Base-by-base conservation (phyloP, 768 basidiomycete genomes). In the Pluteus cervinus region DNA sequence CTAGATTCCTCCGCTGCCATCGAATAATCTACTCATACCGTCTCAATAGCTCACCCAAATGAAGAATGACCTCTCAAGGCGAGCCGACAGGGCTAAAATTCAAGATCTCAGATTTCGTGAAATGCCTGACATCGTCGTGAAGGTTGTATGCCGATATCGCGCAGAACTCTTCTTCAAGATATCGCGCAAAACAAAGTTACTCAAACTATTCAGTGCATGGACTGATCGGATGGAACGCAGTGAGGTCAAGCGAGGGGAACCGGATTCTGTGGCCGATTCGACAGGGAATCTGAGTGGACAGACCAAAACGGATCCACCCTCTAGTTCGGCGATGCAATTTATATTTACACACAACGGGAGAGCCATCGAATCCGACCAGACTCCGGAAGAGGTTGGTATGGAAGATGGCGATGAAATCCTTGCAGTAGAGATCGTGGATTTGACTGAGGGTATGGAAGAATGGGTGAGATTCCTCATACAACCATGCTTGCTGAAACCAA, bases 91-190 rank as follows among this genome's bases (percentile, higher is more conserved):
- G 54, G 84, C 77, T 31, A 86, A 81, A 57, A 59, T 79, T 21
- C 85, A 85, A 49, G 86, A 88, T 50, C 67, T 73, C 50, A 89
- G 88, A 58, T 87, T 79, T 53, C 79, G 81, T 40, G 86, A 89
- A 58, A 79, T 77, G 70, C 85, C 86, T n/a, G 86, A 92, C 54
- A 86, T 91, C 42, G 81, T 90, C 36, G 79, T 91, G 62, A 90
- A 88, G 56, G 86, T 92, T 46, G 68, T 84, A 34, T 91, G 88
- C 59, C 81, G 83, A 49, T 90, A 90, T 55, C 84, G 89, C 30
- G 86, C 88, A 4, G 88, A 92, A 51, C 71, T 92, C 28, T 89
- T 86, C 66, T 92, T 92, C 76, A 91, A 89, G 60, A 87, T 92
- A 47, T 86, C 86, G 7, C 82, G 89, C 56, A 90, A 90, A 62